Percentiles rank a stretch among this genome's conserved stretches.
phyloP scores from a whole-genome alignment of 2,329 filamentous ascomycete genomes.

The Aspergillus sp. region DNA sequence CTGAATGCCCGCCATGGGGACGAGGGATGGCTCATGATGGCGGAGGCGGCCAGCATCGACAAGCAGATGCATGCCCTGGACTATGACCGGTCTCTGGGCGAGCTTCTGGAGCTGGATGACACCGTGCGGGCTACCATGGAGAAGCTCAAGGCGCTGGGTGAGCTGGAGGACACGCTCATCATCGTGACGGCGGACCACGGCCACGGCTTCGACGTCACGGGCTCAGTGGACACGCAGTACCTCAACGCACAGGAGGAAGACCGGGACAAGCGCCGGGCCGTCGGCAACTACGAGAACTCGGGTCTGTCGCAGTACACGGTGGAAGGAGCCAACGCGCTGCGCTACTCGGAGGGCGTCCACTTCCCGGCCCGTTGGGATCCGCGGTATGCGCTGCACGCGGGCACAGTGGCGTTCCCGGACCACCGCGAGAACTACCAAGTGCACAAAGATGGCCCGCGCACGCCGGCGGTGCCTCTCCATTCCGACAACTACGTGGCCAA shows the following conservation, averaged over 20 bases:
- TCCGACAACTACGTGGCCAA: slow-evolving; percentile 63
- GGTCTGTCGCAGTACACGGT: slow-evolving; percentile 73
- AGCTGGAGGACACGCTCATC: slow-evolving; percentile 73
- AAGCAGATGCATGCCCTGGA: slow-evolving; percentile 87
- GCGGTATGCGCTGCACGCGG: slow-evolving; percentile 74
- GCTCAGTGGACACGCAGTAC: slow-evolving; percentile 77
- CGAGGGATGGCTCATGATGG: slow-evolving; percentile 84
- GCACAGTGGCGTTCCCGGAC: slow-evolving; percentile 70
- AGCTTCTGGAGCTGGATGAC: slow-evolving; percentile 82
- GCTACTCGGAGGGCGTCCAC: slow-evolving; percentile 68
- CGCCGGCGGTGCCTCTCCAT: slow-evolving; percentile 58
- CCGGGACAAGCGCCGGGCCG: slow-evolving; percentile 70
- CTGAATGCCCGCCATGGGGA: slow-evolving; percentile 64
- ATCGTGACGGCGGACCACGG: slow-evolving; percentile 85
- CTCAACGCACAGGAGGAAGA: slow-evolving; percentile 62
- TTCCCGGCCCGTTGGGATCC: slow-evolving; percentile 86
- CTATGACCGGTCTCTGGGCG: slow-evolving; percentile 80
- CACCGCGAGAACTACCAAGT: slow-evolving; percentile 73
- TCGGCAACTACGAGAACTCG: slow-evolving; percentile 71
- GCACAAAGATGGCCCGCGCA: slow-evolving; percentile 62
- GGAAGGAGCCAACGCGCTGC: slow-evolving; percentile 55
- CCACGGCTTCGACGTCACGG: slow-evolving; percentile 85
- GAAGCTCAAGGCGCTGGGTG: slow-evolving; percentile 63
- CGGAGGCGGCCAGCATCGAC: slow-evolving; percentile 79
- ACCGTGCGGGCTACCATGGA: slow-evolving; percentile 72